Conservation (phyloP, 305 asterid genomes). For the Solanum hybrid region DNA sequence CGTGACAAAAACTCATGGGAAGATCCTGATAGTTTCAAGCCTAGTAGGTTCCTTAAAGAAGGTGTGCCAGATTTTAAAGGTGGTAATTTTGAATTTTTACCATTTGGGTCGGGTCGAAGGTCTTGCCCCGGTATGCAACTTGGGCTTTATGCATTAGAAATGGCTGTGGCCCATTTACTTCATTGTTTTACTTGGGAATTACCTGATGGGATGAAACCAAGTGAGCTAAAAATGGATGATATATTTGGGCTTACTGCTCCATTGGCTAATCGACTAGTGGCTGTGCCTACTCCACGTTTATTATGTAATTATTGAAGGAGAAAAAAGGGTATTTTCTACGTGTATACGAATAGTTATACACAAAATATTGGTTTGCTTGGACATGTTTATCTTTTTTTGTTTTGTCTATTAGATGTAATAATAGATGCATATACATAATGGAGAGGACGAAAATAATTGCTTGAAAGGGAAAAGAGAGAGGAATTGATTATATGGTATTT, state of each 20-base stretch:
- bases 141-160: conserved; percentile 58
- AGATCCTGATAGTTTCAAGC: conserved; percentile 42
- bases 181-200: conserved; percentile 70
- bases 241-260: conserved; percentile 85
- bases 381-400: background rate
- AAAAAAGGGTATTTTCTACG: background rate
- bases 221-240: conserved; percentile 53
- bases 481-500: background rate
- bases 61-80: conserved; percentile 71
- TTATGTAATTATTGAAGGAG: conserved; percentile 25
- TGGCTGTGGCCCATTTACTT: conserved; percentile 75
- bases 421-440: background rate
- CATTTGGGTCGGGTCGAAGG: conserved; percentile 87
- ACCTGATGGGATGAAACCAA: conserved; percentile 72
- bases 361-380: background rate
- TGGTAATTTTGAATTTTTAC: conserved; percentile 56
- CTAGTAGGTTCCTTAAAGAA: conserved; percentile 39
- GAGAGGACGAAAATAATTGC: background rate
- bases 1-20: conserved; percentile 66
- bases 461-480: background rate
- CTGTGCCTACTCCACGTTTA: conserved; percentile 58
- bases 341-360: background rate
- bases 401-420: background rate
- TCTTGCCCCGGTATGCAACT: conserved; percentile 96
- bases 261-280: conserved; percentile 39